Evolutionary conservation across 2,329 filamentous ascomycete genomes (phyloP).

Genomic region (Cordyceps javanica): DNA sequence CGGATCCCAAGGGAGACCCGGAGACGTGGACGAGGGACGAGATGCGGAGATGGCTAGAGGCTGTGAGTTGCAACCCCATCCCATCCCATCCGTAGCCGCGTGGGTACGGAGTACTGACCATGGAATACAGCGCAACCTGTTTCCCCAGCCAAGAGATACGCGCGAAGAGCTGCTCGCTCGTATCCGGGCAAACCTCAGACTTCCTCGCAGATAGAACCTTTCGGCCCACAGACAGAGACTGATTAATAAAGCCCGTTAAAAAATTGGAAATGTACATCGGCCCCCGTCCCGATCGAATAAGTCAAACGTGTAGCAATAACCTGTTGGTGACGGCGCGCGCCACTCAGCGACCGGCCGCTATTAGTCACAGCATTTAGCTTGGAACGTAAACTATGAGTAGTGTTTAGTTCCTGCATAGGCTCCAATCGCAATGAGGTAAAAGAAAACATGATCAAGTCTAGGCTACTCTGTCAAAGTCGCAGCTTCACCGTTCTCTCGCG

Average conservation of each 20-base stretch:
- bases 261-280: too few relatives aligned
- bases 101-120: neutral
- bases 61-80: slow-evolving; percentile 49
- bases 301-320: neutral
- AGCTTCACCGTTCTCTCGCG: neutral
- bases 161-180: slow-evolving; percentile 42
- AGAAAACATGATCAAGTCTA: neutral
- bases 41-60: slow-evolving; percentile 71
- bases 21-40: slow-evolving; percentile 72
- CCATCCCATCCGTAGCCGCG: too few relatives aligned
- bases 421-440: too few relatives aligned
- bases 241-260: too few relatives aligned
- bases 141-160: slow-evolving; percentile 37
- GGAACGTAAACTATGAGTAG: too few relatives aligned
- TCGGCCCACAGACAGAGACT: too few relatives aligned
- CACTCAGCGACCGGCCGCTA: neutral
- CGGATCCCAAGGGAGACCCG: slow-evolving; percentile 72
- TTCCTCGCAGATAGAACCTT: slow-evolving; percentile 28
- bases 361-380: too few relatives aligned
- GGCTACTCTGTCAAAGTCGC: neutral
- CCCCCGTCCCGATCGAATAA: too few relatives aligned
- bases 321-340: neutral
- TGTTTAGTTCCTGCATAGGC: too few relatives aligned
- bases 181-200: slow-evolving; percentile 42
- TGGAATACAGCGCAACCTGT: slow-evolving; percentile 37